These are phyloP conservation scores for Halophytophthora batemanensis DNA, from an alignment of 352 stramenopile species.

Conservation along the genomic window DNA sequence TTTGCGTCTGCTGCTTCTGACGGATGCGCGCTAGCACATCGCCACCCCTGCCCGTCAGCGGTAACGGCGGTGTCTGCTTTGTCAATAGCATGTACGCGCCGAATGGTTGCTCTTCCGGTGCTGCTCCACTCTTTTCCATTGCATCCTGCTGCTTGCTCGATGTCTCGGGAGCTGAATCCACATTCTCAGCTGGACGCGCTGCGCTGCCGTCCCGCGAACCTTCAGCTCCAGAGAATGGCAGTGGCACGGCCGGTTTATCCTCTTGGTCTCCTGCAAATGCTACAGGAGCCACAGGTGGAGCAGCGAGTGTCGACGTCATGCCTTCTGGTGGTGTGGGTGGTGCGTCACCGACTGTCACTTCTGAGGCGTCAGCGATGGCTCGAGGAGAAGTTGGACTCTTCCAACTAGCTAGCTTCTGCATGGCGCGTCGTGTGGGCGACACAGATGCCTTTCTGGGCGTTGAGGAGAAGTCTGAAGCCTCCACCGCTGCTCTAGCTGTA, in stretches of 20 bases:
- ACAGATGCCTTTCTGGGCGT: slow-evolving; percentile 7
- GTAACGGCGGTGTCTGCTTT: slow-evolving; percentile 18
- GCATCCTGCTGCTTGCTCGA: neutral
- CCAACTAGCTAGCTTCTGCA: slow-evolving; percentile 17
- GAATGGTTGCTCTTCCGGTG: slow-evolving; percentile 16
- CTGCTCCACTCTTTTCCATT: too few species aligned
- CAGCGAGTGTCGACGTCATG: neutral
- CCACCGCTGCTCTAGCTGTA: too few species aligned
- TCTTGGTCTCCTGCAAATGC: too few species aligned
- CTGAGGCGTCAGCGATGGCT: neutral
- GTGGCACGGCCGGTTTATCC: too few species aligned
- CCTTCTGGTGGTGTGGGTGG: slow-evolving; percentile 1
- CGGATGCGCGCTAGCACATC: too few species aligned
- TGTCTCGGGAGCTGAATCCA: neutral
- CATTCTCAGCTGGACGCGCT: neutral
- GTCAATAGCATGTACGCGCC: slow-evolving; percentile 25
- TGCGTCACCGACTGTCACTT: neutral
- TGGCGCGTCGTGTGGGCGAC: slow-evolving; percentile 14
- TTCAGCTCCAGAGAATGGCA: too few species aligned
- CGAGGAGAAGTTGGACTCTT: neutral
- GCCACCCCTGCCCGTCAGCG: neutral
- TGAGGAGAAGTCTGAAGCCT: too few species aligned
- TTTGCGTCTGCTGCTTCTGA: neutral
- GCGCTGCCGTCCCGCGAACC: too few species aligned
- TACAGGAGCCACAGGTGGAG: too few species aligned